Evolutionary conservation across 2,329 filamentous ascomycete genomes (phyloP).

Genomic region (Lasiodiplodia citricola): DNA sequence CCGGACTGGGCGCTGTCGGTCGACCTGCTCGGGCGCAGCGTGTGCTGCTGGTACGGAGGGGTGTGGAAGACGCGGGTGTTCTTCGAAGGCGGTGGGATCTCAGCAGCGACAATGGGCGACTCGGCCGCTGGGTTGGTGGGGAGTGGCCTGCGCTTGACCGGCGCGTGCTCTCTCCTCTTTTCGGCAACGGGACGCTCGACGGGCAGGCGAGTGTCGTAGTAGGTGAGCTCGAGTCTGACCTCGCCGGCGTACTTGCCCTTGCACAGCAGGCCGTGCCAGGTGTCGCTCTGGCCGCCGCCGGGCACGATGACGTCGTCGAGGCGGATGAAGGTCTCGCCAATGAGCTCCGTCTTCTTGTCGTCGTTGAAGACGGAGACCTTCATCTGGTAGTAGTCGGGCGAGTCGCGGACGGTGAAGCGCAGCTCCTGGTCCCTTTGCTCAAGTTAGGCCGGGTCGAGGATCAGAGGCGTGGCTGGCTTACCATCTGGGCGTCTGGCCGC

Average conservation of each 20-base stretch:
- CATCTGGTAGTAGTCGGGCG: slow-evolving; percentile 91
- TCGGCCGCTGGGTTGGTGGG: slow-evolving; percentile 71
- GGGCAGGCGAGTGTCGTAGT: slow-evolving; percentile 78
- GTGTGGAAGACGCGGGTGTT: slow-evolving; percentile 41
- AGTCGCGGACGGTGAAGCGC: slow-evolving; percentile 94
- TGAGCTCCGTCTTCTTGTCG: slow-evolving; percentile 95
- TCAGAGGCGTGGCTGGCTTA: slow-evolving; percentile 54
- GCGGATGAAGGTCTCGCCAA: slow-evolving; percentile 91
- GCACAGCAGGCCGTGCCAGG: slow-evolving; percentile 87
- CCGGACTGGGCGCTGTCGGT: slow-evolving; percentile 5
- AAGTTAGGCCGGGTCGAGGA: slow-evolving; percentile 25
- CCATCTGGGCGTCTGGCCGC: slow-evolving; percentile 96
- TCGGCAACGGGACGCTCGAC: slow-evolving; percentile 41
- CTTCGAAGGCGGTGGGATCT: slow-evolving; percentile 28
- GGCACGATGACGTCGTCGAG: slow-evolving; percentile 79
- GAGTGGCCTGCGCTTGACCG: slow-evolving; percentile 82
- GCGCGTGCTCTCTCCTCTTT: slow-evolving; percentile 58
- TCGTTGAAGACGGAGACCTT: slow-evolving; percentile 98
- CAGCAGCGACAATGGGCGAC: slow-evolving; percentile 33
- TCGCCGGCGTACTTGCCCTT: slow-evolving; percentile 96
- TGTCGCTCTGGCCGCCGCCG: slow-evolving; percentile 90
- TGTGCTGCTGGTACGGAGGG: slow-evolving; percentile 32
- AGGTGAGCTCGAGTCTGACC: slow-evolving; percentile 92
- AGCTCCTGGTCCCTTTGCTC: slow-evolving; percentile 88
- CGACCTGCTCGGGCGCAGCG: slow-evolving; percentile 25